Evolutionary conservation across 176 grass and related monocot genomes (phyloP).

Genomic region (Echinochloa phyllopogon): DNA sequence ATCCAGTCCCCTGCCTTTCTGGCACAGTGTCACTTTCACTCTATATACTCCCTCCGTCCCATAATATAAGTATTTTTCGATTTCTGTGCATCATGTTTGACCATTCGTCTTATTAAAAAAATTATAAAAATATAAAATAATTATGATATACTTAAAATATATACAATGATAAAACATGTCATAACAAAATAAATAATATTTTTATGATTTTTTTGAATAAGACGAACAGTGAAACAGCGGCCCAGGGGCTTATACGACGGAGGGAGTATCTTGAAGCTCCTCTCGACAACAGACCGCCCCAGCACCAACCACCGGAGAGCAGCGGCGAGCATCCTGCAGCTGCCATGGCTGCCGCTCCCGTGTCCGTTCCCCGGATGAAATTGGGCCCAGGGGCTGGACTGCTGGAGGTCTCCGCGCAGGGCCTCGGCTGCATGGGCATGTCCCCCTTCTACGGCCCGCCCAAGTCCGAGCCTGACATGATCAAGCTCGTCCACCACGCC

Average conservation of each 20-base stretch:
- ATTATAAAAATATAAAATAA: no score
- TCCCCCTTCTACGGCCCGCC: slow-evolving; percentile 64
- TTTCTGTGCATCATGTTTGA: no score
- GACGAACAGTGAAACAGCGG: not conserved
- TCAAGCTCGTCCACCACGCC: slow-evolving; percentile 75
- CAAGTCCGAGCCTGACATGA: slow-evolving; percentile 73
- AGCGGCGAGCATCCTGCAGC: not conserved
- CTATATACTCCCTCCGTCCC: not conserved
- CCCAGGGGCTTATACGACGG: no score
- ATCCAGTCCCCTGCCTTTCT: not conserved
- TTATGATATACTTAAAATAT: no score
- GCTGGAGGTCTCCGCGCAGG: slow-evolving; percentile 74
- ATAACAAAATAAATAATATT: no score
- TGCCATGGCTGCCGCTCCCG: slow-evolving; percentile 43
- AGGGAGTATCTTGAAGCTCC: no score
- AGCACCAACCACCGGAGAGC: not conserved
- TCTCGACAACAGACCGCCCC: no score
- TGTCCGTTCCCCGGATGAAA: slow-evolving; percentile 61
- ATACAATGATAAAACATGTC: no score
- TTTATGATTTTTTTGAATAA: no score
- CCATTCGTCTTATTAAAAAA: no score
- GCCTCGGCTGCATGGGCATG: slow-evolving; percentile 93
- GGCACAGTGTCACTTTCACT: not conserved
- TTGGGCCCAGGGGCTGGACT: slow-evolving; percentile 91
- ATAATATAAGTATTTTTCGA: no score